phyloP scores from a whole-genome alignment of 202 grass and related monocot species.

The Digitaria exilis region DNA sequence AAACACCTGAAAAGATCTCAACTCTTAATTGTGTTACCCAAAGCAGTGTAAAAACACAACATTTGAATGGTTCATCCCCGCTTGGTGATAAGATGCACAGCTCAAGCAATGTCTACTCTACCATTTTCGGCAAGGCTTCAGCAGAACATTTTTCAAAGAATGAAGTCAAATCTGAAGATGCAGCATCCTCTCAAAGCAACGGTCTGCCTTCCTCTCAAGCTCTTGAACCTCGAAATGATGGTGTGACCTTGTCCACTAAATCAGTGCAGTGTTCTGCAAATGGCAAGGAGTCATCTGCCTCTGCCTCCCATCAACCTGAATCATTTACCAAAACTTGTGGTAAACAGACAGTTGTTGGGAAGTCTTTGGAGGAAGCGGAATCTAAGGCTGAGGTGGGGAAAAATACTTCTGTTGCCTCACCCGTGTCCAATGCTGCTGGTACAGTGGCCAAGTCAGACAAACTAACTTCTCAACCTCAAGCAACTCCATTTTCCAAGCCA shows the following conservation, averaged over 20 bases:
- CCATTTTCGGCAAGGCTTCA: conserved; percentile 13
- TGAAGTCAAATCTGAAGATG: conserved; percentile 37
- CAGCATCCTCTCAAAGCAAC: conserved; percentile 6
- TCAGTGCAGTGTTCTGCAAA: conserved; percentile 19
- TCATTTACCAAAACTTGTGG: not conserved
- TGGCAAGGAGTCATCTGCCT: not conserved
- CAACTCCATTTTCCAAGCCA: conserved; percentile 25
- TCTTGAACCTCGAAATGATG: conserved; percentile 15
- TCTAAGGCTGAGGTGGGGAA: conserved; percentile 21
- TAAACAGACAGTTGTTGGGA: conserved; percentile 29
- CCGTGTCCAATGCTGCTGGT: not conserved
- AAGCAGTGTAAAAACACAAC: conserved; percentile 25
- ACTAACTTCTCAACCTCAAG: conserved; percentile 31
- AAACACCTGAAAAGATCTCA: conserved; percentile 46
- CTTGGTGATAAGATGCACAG: conserved; percentile 31
- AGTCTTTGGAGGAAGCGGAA: not conserved
- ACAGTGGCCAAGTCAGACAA: conserved; percentile 9
- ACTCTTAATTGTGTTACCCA: conserved; percentile 38
- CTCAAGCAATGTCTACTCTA: conserved; percentile 26
- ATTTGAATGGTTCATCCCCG: conserved; percentile 30
- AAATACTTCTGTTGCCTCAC: not conserved
- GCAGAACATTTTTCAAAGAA: conserved; percentile 21
- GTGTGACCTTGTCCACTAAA: conserved; percentile 24
- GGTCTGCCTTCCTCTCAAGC: not conserved
- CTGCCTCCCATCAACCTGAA: conserved; percentile 19